Base-by-base conservation (phyloP, 345 rosid species). In the Bretschneidera sinensis region DNA sequence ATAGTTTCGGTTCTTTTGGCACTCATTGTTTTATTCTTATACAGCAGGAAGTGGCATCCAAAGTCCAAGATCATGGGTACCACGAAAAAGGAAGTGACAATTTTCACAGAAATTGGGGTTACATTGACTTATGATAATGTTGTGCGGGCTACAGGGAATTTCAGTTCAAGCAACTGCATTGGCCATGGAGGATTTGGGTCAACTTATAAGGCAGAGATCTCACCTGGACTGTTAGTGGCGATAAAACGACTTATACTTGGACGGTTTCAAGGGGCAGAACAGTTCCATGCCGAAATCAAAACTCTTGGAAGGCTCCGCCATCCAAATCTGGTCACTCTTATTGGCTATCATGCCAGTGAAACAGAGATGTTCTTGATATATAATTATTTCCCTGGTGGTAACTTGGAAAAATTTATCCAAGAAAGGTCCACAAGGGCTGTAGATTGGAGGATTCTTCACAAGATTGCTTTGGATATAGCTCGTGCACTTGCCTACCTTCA, bases 401-500 rank as follows among this genome's bases (percentile, higher is more conserved):
- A 84, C 64, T 62, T 84, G 16, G 79, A 84, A 54, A 73, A 76
- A 47, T 84, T 84, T 55, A 82, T 84, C 20, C 74, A 78, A 72
- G 85, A 79, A 53, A 71, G 87, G 51, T 76, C 90, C 1, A 58
- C 72, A 3, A 15, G 65, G 31, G 81, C 78, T 43, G 61, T 78
- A 0, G 71, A 85, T 39, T 92, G 97, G 97, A 81, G 78, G 72
- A 57, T 79, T 33, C 83, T 92, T 65, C 88, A 92, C 78, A 92
- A 85, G 80, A 92, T 92, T 55, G 94, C 97, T 35, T 64, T 92
- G 28, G 94, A 89, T 48, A 76, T 89, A 17, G 97, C 96, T 16
- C 86, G 87, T 34, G 96, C 98, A 4, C 86, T 92, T 7, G 84
- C 96, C 0, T 92, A 89, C 79, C 86, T 89, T 24, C 97, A 92